phyloP scores from a whole-genome alignment of 768 basidiomycete genomes.

The Mycena leptocephala region DNA sequence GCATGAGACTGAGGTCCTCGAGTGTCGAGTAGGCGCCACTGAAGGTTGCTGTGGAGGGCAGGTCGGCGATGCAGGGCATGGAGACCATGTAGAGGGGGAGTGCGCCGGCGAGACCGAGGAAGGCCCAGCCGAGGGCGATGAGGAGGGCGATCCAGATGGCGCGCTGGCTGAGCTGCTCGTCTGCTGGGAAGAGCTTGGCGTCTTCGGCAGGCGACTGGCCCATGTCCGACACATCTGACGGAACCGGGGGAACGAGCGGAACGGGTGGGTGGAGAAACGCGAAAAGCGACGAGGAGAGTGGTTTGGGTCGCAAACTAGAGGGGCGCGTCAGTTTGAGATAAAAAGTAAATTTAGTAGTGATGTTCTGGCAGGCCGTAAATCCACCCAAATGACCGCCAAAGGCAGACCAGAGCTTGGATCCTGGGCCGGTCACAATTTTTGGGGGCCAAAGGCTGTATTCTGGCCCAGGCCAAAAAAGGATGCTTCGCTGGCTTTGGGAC shows the following conservation, averaged over 20 bases:
- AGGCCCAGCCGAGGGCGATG: conserved; percentile 76
- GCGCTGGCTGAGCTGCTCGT: conserved; percentile 83
- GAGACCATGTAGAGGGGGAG: conserved; percentile 82
- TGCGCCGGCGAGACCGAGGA: conserved; percentile 79
- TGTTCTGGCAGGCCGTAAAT: too few relatives aligned
- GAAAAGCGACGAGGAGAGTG: conserved; percentile 70
- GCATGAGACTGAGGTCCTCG: conserved; percentile 83
- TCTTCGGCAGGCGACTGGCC: conserved; percentile 66
- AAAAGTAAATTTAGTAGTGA: too few relatives aligned
- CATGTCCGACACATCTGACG: conserved; percentile 70
- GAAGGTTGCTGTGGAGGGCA: conserved; percentile 59
- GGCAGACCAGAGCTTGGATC: too few relatives aligned
- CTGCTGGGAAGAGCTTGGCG: conserved; percentile 77
- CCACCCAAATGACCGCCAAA: too few relatives aligned
- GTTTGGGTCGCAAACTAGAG: conserved; percentile 78
- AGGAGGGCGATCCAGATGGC: conserved; percentile 77
- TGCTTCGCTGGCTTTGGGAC: too few relatives aligned
- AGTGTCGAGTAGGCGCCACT: conserved; percentile 78
- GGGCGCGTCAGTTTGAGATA: conserved; percentile 11
- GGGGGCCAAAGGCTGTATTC: too few relatives aligned
- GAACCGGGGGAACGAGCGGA: conserved; percentile 74
- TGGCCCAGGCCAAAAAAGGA: too few relatives aligned
- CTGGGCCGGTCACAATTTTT: too few relatives aligned
- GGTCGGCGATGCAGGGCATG: conserved; percentile 77
- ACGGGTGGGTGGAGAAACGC: conserved; percentile 83